A percentile compares a stretch with the other conserved stretches of the same genome.
These are phyloP conservation scores for Cordyceps militaris DNA, from an alignment of 2,329 filamentous ascomycete species.

Conservation along the genomic window DNA sequence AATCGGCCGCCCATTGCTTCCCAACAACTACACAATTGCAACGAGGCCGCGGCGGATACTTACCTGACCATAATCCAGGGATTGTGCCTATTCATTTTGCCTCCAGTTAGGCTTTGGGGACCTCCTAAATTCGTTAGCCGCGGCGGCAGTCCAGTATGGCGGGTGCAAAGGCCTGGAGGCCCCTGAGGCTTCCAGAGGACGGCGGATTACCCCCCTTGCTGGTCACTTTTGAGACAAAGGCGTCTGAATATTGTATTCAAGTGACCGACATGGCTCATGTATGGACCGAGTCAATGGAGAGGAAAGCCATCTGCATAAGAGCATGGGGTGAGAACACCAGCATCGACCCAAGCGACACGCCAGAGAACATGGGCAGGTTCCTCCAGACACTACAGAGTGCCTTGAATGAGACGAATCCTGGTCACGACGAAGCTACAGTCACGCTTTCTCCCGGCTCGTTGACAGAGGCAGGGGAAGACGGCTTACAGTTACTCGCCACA, in stretches of 20 bases:
- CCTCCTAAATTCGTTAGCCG: not conserved
- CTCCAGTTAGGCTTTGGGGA: not conserved
- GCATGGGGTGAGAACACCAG: constrained; percentile 57
- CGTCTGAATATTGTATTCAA: constrained; percentile 54
- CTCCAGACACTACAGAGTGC: constrained; percentile 53
- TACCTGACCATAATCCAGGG: too few relatives aligned
- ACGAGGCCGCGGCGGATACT: not conserved
- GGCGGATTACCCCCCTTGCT: constrained; percentile 52
- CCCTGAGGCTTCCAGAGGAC: constrained; percentile 36
- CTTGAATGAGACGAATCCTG: constrained; percentile 39
- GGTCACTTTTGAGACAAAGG: constrained; percentile 49
- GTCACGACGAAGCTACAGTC: constrained; percentile 39
- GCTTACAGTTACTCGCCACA: constrained; percentile 47
- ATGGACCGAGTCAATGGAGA: constrained; percentile 62
- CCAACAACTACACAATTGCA: not conserved
- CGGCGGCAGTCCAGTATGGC: constrained; percentile 21
- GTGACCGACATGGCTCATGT: constrained; percentile 66
- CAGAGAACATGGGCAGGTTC: constrained; percentile 60
- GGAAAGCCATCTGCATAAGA: constrained; percentile 54
- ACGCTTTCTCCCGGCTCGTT: constrained; percentile 30
- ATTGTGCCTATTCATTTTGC: too few relatives aligned
- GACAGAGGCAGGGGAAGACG: constrained; percentile 30
- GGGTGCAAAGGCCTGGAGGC: constrained; percentile 36
- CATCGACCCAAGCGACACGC: constrained; percentile 66
- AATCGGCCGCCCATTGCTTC: not conserved